Evolutionary conservation across 352 stramenopile species (phyloP).

Genomic region (Phytopythium mirpurense): DNA sequence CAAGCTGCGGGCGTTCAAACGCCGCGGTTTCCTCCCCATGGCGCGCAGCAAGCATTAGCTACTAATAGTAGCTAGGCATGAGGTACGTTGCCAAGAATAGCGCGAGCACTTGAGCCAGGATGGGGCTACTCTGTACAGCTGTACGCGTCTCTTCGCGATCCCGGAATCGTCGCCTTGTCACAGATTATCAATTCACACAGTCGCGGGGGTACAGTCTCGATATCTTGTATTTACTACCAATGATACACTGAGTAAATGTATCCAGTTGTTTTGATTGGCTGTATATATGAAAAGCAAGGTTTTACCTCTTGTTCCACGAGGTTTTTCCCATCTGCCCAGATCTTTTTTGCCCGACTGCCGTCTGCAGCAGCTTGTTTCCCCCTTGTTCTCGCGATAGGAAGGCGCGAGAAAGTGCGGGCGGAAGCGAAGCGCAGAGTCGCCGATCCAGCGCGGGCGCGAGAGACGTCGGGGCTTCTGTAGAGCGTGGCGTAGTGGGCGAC

Average conservation of each 20-base stretch:
- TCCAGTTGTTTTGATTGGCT: background rate
- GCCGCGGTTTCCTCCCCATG: background rate
- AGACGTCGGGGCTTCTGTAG: too few species aligned
- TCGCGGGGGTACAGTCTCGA: background rate
- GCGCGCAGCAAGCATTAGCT: background rate
- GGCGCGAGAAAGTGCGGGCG: background rate
- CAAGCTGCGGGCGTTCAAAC: background rate
- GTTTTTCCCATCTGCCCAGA: background rate
- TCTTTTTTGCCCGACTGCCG: background rate
- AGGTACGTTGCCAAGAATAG: background rate
- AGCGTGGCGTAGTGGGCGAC: background rate
- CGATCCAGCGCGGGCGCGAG: background rate
- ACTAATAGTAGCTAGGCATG: too few species aligned
- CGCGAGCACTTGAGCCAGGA: background rate
- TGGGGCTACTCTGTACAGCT: too few species aligned
- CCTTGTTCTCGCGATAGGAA: slow-evolving; percentile 1
- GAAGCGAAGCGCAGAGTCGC: background rate
- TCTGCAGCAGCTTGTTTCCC: background rate
- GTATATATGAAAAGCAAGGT: background rate
- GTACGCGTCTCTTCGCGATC: background rate
- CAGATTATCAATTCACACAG: background rate
- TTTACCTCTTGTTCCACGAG: background rate
- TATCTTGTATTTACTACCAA: background rate
- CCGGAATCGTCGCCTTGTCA: background rate
- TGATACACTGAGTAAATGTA: background rate